Base-by-base conservation (phyloP, 2,329 filamentous ascomycete genomes). In the Sclerotinia glacialis region DNA sequence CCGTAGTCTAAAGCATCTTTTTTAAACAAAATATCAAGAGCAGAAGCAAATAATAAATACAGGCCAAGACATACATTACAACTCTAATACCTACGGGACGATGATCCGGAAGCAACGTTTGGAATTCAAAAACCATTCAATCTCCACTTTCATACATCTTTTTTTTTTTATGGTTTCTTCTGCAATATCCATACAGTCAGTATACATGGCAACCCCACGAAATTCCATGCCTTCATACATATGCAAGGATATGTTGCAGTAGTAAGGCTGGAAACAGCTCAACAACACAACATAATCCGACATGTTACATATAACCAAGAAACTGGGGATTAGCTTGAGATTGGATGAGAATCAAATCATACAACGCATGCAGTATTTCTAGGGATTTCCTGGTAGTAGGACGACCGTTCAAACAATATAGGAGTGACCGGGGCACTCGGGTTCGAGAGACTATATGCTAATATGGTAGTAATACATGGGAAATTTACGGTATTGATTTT, bases 181-280 rank as follows among this genome's bases (percentile, higher is more conserved):
- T 59, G 26, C 56, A 47, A 34, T 46, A 37, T 47, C 56, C 42
- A 16, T 34, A 37, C 9, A 40, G 18, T 26, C 9, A 40, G 18
- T 26, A 61, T 61, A 31, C 44, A 31, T 49, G 58, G 49, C 44
- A 49, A 61, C 58, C 58, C 58, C 58, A 61, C 44, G 58, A 61
- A 61, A 61, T 49, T 50, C 58, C 58, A 58, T 65, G 55, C 64
- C 44, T 65, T 61, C 49, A 18, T 26, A 37, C 50, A 42, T 56
- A 61, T 60, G 46, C 55, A 60, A 65, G 64, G 64, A 52, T 65
- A 60, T 44, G 23, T 47, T 52, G 37, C 63, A 60, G 63, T 61
- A 65, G 55, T 65, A 61, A 61, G 64, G 64, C 64, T 65, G 64
- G 64, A 52, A 65, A 60, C 64, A 60, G 55, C 55, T 60, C 55